Evolutionary conservation across 768 basidiomycete genomes (phyloP).

Genomic region (Rhodotorula babjevae): DNA sequence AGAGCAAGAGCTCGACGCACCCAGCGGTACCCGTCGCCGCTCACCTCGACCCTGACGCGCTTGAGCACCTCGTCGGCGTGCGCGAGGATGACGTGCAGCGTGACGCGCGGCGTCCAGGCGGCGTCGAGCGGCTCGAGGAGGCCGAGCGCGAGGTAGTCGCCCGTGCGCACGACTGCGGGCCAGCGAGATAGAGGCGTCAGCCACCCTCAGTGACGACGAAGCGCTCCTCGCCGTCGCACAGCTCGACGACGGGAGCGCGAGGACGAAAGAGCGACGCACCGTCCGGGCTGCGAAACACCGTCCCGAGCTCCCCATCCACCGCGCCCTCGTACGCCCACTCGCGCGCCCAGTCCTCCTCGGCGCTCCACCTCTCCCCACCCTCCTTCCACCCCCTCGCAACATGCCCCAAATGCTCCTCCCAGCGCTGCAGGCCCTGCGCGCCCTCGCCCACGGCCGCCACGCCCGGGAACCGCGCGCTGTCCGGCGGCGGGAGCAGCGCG

Average conservation of each 20-base stretch:
- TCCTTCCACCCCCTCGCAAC: slow-evolving; percentile 17
- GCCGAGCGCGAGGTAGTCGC: slow-evolving; percentile 37
- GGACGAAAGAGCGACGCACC: slow-evolving; percentile 20
- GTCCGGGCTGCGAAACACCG: slow-evolving; percentile 36
- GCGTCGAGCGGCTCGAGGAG: slow-evolving; percentile 27
- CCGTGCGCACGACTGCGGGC: slow-evolving; percentile 3
- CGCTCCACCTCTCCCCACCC: slow-evolving; percentile 3
- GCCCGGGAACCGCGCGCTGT: slow-evolving; percentile 23
- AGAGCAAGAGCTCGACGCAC: slow-evolving; percentile 3
- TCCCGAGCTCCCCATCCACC: slow-evolving; percentile 31
- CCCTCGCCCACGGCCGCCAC: background rate
- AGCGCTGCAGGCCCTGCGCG: background rate
- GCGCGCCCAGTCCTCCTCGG: slow-evolving; percentile 28
- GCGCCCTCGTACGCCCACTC: slow-evolving; percentile 23
- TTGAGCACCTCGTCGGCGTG: slow-evolving; percentile 12
- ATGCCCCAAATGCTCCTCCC: slow-evolving; percentile 26
- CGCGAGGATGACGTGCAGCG: slow-evolving; percentile 21
- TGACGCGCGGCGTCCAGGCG: background rate
- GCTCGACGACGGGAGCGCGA: too few species aligned
- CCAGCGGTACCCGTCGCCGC: slow-evolving; percentile 25
- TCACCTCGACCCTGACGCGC: slow-evolving; percentile 11
- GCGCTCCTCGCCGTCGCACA: too few species aligned
- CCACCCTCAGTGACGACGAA: too few species aligned
- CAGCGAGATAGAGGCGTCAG: background rate
- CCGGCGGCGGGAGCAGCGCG: slow-evolving; percentile 30